Evolutionary conservation across 495 filamentous ascomycete genomes (phyloP), one percentile per base, ranked within the genome.

Genomic region (Penicillium dipodomyicola): DNA sequence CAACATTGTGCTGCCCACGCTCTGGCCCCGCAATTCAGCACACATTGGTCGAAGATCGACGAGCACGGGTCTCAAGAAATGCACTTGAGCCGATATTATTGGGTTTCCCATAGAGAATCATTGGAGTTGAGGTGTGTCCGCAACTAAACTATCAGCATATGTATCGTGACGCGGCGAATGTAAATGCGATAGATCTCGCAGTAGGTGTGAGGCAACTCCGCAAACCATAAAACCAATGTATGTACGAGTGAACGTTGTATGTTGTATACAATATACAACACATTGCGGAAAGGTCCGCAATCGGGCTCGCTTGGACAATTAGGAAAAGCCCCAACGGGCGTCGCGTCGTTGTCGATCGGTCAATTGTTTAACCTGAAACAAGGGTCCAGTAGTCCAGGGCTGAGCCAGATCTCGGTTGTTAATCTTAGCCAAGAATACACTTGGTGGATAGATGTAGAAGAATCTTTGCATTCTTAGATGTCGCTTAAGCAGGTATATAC

Each of bases 371-470:
- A 54, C 27, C 30, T 60, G 60, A 66, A 64, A 64, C 60, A 53
- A 56, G 63, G 30, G 30, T 33, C 30, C 30, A 33, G 65, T 66
- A 33, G 65, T 68, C 65, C 54, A 62, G 23, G 49, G 63, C 63
- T 62, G 63, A 66, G 35, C 35, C 15, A 39, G 60, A 63, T 64
- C 55, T 57, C 54, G 54, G 58, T 39, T 54, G 49, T 37, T 55
- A 52, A 52, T 56, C 46, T 30, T 22, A 33, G 22, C 44, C 45
- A 42, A 56, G 44, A 49, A 15, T 45, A n/a, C 43, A 11, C 20
- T 22, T 19, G 30, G 30, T 46, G 41, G 41, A 23, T 19, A 43
- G 10, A 32, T 12, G 11, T 23, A 22, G 11, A 43, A 23, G 19
- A 23, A 12, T 22, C 17, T 22, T 7, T 10, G 8, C 9, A 12